Conservation (phyloP, 2,329 filamentous ascomycete species). For the Colletotrichum melonis region DNA sequence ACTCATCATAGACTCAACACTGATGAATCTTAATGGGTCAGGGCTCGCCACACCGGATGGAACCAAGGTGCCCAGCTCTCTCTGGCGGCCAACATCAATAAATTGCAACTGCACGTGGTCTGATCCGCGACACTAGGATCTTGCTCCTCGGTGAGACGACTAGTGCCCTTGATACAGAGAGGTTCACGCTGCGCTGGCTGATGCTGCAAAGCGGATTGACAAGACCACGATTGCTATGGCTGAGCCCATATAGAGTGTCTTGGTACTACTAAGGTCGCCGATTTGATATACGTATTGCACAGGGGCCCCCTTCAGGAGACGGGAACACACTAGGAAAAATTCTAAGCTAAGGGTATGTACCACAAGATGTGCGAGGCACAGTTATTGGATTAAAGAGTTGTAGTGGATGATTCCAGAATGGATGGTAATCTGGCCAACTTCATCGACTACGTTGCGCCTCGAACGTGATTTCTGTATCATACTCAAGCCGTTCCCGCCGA, state of each 20-base stretch:
- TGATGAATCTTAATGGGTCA: no score
- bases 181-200: conserved; percentile 69
- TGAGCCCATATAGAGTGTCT: conserved; percentile 16
- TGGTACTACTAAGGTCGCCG: conserved; percentile 25
- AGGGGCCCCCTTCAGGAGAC: not conserved
- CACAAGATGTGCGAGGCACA: conserved; percentile 19
- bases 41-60: conserved; percentile 72
- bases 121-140: conserved; percentile 72
- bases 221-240: conserved; percentile 28
- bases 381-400: not conserved
- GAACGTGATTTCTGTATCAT: no score
- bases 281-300: conserved; percentile 22
- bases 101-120: conserved; percentile 75
- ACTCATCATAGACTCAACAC: no score
- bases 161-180: conserved; percentile 71
- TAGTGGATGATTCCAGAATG: no score
- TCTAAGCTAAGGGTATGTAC: not conserved
- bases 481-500: accelerated
- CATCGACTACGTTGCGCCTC: no score
- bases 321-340: not conserved
- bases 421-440: no score
- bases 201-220: conserved; percentile 37
- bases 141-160: conserved; percentile 81
- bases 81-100: conserved; percentile 80
- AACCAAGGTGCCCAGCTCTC: no score